Evolutionary conservation across 768 basidiomycete species (phyloP).

Genomic region (Calocera cornea): DNA sequence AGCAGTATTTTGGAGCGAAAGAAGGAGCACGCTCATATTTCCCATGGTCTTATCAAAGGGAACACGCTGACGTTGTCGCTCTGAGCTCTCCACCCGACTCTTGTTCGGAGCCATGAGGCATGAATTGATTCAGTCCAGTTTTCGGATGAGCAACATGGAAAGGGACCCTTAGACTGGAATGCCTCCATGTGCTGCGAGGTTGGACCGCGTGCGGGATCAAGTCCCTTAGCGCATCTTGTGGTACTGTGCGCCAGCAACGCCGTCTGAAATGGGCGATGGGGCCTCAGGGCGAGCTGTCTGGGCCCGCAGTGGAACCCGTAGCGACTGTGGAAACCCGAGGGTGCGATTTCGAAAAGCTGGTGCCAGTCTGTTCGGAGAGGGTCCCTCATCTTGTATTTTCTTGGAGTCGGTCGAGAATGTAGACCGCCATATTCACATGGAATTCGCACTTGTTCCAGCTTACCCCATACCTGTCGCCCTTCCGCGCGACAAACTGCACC

Average conservation of each 20-base stretch:
- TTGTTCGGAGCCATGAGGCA: neutral
- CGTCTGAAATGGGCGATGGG: neutral
- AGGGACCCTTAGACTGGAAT: neutral
- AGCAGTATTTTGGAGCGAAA: neutral
- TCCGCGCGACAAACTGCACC: no score
- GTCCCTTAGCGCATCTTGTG: neutral
- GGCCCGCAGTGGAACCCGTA: constrained; percentile 3
- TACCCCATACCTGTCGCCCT: no score
- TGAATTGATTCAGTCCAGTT: neutral
- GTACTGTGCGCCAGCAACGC: neutral
- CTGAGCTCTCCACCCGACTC: neutral
- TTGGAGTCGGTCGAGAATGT: neutral
- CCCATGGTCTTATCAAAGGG: neutral
- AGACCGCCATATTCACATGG: neutral
- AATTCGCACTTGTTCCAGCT: no score
- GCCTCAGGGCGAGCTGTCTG: neutral
- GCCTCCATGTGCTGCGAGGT: neutral
- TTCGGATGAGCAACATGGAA: neutral
- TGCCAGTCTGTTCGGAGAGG: neutral
- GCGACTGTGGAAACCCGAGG: neutral
- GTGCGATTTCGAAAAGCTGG: neutral
- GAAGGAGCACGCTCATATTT: neutral
- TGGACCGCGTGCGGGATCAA: neutral
- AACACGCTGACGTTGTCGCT: neutral
- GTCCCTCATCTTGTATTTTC: neutral